Evolutionary conservation across 352 stramenopile genomes (phyloP).

Genomic region (Phytophthora quininea): DNA sequence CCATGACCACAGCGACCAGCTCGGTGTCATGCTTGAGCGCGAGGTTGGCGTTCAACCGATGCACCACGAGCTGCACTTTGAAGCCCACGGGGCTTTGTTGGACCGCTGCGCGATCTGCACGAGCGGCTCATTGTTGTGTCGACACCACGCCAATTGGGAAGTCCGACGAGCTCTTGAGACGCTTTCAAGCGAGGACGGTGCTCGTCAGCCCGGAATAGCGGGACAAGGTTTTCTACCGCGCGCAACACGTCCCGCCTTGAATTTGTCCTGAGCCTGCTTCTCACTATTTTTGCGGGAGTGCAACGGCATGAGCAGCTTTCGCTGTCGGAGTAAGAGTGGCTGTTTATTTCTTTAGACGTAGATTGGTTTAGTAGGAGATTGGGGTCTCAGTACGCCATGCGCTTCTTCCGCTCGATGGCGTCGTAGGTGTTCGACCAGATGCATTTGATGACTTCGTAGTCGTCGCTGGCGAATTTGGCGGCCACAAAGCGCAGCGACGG

Average conservation of each 20-base stretch:
- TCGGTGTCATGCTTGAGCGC: constrained; percentile 53
- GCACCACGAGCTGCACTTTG: constrained; percentile 74
- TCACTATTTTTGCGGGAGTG: constrained; percentile 30
- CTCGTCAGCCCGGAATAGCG: constrained; percentile 24
- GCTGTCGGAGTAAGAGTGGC: too few relatives aligned
- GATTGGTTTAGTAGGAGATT: neutral
- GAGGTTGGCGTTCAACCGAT: constrained; percentile 66
- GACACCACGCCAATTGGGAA: constrained; percentile 30
- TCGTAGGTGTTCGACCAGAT: constrained; percentile 85
- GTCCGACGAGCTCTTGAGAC: constrained; percentile 8
- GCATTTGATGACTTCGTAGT: constrained; percentile 84
- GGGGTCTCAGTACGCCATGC: constrained; percentile 48
- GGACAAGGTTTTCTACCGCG: constrained; percentile 7
- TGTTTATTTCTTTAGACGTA: neutral
- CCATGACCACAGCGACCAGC: constrained; percentile 65
- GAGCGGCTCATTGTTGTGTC: constrained; percentile 60
- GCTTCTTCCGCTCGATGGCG: constrained; percentile 85
- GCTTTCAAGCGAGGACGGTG: constrained; percentile 15
- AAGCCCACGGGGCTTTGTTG: constrained; percentile 64
- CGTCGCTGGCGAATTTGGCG: constrained; percentile 84
- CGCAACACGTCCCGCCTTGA: constrained; percentile 8
- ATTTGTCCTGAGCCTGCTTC: constrained; percentile 16
- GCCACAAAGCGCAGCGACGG: constrained; percentile 81
- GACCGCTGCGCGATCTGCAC: constrained; percentile 68
- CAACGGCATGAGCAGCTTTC: too few relatives aligned